Percentiles rank a stretch among this genome's conserved stretches.
Conservation (phyloP, 441 rosid genomes). For the Cnidoscolus chayamansa region DNA sequence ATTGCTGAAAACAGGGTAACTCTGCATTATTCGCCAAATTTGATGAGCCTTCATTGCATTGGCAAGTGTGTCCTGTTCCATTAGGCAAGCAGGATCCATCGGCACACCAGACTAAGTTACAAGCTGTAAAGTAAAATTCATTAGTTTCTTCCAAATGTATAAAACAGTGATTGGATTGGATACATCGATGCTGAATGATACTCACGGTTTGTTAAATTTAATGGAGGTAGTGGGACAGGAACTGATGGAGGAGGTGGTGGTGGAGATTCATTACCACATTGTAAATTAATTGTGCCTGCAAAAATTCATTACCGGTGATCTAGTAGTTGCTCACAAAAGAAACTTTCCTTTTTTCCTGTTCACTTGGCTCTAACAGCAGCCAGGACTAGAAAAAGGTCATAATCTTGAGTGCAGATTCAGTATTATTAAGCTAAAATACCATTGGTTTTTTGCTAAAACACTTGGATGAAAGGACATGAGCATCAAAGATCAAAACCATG, state of each 20-base stretch:
- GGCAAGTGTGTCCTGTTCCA: constrained; percentile 33
- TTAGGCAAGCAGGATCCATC: constrained; percentile 42
- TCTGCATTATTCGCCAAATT: constrained; percentile 27
- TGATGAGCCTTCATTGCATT: constrained; percentile 33
- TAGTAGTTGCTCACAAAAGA: too few relatives aligned
- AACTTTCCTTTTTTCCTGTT: too few relatives aligned
- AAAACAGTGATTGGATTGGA: neutral
- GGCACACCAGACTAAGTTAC: constrained; percentile 40
- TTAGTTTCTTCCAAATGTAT: neutral
- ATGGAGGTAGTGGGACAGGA: neutral
- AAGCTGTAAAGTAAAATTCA: constrained; percentile 27
- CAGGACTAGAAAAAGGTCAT: too few relatives aligned
- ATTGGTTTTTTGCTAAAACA: too few relatives aligned
- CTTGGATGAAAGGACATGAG: too few relatives aligned
- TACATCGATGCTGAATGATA: neutral
- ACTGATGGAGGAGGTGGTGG: constrained; percentile 28
- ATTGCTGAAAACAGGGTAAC: constrained; percentile 33
- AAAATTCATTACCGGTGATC: neutral
- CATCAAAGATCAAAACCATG: too few relatives aligned
- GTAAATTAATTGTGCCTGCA: constrained; percentile 41
- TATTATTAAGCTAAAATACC: too few relatives aligned
- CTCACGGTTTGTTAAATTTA: constrained; percentile 22
- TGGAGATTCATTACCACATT: constrained; percentile 38
- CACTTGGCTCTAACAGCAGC: too few relatives aligned
- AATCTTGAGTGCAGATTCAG: too few relatives aligned